A percentile compares a stretch with the other conserved stretches of the same genome.
Conservation (phyloP, 192 early-diverging fungal species). For the Martensiomyces pterosporus region DNA sequence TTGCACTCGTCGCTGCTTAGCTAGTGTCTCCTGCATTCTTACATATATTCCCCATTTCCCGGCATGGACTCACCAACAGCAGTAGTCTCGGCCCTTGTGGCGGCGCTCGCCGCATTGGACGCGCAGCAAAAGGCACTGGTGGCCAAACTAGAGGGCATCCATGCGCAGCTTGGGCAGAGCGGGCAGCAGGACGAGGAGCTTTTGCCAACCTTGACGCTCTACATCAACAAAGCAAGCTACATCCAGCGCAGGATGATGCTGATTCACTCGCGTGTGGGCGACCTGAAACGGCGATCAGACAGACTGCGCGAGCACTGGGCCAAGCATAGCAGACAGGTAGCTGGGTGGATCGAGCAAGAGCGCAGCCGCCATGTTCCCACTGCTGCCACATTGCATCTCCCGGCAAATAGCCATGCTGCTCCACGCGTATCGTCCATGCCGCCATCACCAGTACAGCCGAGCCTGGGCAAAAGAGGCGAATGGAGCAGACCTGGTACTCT, state of each 20-base stretch:
- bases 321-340: constrained; percentile 24
- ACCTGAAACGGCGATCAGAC: constrained; percentile 36
- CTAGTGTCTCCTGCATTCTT: neutral
- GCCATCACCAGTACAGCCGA: too few species aligned
- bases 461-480: too few species aligned
- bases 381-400: too few species aligned
- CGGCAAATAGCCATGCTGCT: too few species aligned
- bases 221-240: constrained; percentile 31
- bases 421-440: too few species aligned
- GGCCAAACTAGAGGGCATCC: constrained; percentile 10
- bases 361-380: constrained; percentile 17
- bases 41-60: neutral
- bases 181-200: constrained; percentile 18
- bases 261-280: constrained; percentile 21
- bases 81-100: constrained; percentile 19
- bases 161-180: constrained; percentile 13
- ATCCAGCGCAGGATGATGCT: constrained; percentile 40
- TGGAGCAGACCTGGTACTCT: too few species aligned
- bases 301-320: constrained; percentile 28
- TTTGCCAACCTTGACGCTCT: constrained; percentile 25
- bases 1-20: too few species aligned
- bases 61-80: constrained; percentile 16
- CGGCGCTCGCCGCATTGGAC: constrained; percentile 20
- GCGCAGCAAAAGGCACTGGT: constrained; percentile 26
- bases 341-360: constrained; percentile 31